A percentile compares a stretch with the other conserved stretches of the same genome.
phyloP scores from a whole-genome alignment of 2,329 filamentous ascomycete species.

The Bipolaris bicolor region DNA sequence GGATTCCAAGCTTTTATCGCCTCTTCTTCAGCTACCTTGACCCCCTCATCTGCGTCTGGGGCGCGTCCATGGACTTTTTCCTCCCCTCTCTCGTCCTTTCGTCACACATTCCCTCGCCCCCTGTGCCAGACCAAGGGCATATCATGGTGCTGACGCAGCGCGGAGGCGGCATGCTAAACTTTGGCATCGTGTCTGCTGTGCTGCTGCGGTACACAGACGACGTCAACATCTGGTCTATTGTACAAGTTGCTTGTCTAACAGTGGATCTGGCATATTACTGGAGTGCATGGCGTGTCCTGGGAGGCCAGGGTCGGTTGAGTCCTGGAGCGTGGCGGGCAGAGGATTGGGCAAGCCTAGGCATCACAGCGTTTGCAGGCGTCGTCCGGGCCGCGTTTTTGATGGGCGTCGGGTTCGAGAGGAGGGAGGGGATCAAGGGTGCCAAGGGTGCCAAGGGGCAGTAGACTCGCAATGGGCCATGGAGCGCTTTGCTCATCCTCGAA shows the following conservation, averaged over 20 bases:
- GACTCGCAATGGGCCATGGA: background rate
- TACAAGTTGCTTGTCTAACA: slow-evolving; percentile 27
- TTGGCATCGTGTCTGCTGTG: slow-evolving; percentile 35
- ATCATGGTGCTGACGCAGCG: slow-evolving; percentile 37
- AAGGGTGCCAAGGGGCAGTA: slow-evolving; percentile 8
- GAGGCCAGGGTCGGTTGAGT: slow-evolving; percentile 21
- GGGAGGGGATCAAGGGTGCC: background rate
- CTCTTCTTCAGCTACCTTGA: slow-evolving; percentile 39
- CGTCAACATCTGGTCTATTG: slow-evolving; percentile 31
- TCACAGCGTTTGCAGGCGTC: slow-evolving; percentile 32
- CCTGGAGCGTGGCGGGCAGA: slow-evolving; percentile 26
- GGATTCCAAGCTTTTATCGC: slow-evolving; percentile 28
- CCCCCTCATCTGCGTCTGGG: slow-evolving; percentile 34
- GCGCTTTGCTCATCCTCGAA: background rate
- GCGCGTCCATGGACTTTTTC: slow-evolving; percentile 39
- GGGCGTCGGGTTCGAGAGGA: slow-evolving; percentile 23
- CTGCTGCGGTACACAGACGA: slow-evolving; percentile 35
- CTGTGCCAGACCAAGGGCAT: slow-evolving; percentile 27
- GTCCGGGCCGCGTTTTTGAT: slow-evolving; percentile 29
- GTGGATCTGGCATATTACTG: slow-evolving; percentile 33
- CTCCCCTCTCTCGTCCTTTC: slow-evolving; percentile 26
- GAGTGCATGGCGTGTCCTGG: slow-evolving; percentile 23
- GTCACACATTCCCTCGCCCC: slow-evolving; percentile 25
- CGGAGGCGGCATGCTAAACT: slow-evolving; percentile 36
- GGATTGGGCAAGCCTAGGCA: slow-evolving; percentile 44